A percentile compares a stretch with the other conserved stretches of the same genome.
phyloP scores from a whole-genome alignment of 495 filamentous ascomycete species.

The Penicillium diatomitis region DNA sequence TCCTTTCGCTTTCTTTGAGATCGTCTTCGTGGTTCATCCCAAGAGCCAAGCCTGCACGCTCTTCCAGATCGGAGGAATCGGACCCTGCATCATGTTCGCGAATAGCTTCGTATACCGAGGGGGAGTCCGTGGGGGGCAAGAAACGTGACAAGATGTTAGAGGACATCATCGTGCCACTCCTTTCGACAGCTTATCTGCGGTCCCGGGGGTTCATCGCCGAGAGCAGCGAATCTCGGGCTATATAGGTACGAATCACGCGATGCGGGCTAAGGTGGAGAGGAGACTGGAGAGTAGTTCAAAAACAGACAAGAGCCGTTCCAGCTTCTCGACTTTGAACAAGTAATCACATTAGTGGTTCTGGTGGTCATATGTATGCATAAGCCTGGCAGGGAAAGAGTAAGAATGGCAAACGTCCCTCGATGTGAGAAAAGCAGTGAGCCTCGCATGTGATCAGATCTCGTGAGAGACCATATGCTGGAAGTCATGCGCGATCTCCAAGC shows the following conservation, averaged over 20 bases:
- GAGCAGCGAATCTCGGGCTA: slow-evolving; percentile 1
- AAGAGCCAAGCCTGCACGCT: slow-evolving; percentile 54
- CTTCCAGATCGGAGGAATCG: slow-evolving; percentile 53
- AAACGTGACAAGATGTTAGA: slow-evolving; percentile 71
- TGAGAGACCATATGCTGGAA: not conserved
- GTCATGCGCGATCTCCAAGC: slow-evolving; percentile 1
- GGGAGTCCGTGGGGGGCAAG: slow-evolving; percentile 53
- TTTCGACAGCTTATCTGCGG: slow-evolving; percentile 1
- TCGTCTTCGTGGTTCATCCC: slow-evolving; percentile 57
- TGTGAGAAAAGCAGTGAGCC: not conserved
- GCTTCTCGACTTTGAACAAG: not conserved
- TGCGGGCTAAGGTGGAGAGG: too few relatives aligned
- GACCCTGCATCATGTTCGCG: slow-evolving; percentile 51
- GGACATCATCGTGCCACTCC: slow-evolving; percentile 49
- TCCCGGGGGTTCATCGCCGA: slow-evolving; percentile 9
- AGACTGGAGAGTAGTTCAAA: not conserved
- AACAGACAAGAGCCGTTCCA: not conserved
- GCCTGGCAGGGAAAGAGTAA: too few relatives aligned
- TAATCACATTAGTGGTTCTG: not conserved
- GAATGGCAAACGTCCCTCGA: too few relatives aligned
- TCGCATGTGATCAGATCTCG: slow-evolving; percentile 13
- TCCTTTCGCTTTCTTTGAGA: slow-evolving; percentile 65
- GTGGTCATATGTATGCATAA: too few relatives aligned
- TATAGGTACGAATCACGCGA: not conserved
- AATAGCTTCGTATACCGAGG: slow-evolving; percentile 65